These are phyloP conservation scores for Lepidopterella palustris DNA, from an alignment of 495 filamentous ascomycete species.

Conservation along the genomic window DNA sequence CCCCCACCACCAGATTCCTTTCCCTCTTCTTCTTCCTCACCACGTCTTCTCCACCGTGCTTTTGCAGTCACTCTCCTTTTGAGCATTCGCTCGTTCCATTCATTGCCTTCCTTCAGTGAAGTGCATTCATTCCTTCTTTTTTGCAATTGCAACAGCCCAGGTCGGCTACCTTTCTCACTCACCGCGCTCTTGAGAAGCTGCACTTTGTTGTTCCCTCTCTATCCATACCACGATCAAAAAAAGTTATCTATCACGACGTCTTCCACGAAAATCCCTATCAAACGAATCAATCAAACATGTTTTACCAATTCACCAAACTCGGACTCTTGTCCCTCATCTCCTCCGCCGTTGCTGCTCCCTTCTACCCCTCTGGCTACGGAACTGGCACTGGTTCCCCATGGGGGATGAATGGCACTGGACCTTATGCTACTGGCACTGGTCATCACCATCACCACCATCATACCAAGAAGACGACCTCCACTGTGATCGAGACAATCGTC, in stretches of 20 bases:
- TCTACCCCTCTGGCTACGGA: constrained; percentile 7
- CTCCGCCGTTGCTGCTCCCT: constrained; percentile 20
- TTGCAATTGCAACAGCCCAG: constrained; percentile 33
- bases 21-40: constrained; percentile 16
- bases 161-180: constrained; percentile 29
- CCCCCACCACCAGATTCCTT: constrained; percentile 8
- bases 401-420: constrained; percentile 14
- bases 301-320: constrained; percentile 16
- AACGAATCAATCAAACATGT: constrained; percentile 17
- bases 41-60: constrained; percentile 16
- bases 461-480: constrained; percentile 8
- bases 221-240: constrained; percentile 6
- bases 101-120: constrained; percentile 20
- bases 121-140: constrained; percentile 28
- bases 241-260: neutral
- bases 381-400: constrained; percentile 20
- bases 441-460: neutral
- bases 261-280: neutral
- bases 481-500: constrained; percentile 14
- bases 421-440: constrained; percentile 20
- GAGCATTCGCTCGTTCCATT: constrained; percentile 39
- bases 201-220: constrained; percentile 8
- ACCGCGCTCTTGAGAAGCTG: constrained; percentile 29
- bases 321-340: constrained; percentile 29
- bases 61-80: constrained; percentile 27